Conservation (phyloP, 257 asterid genomes). For the Solanum clarkiae region DNA sequence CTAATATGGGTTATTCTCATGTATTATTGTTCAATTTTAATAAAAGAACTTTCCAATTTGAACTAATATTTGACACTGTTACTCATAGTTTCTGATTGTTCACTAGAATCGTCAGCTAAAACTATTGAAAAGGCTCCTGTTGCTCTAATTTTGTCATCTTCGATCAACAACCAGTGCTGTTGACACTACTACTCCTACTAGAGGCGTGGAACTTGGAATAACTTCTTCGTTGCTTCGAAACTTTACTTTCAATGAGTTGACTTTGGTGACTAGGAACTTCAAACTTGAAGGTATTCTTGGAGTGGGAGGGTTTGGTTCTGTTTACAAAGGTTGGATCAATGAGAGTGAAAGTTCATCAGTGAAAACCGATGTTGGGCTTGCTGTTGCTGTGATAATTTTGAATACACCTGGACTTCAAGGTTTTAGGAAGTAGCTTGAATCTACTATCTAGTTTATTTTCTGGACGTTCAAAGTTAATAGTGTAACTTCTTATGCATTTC, state of each 20-base stretch:
- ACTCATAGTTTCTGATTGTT: neutral
- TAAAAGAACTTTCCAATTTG: neutral
- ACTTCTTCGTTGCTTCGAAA: constrained; percentile 59
- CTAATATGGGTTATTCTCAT: neutral
- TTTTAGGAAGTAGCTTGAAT: constrained; percentile 80
- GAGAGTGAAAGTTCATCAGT: constrained; percentile 32
- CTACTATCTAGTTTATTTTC: neutral
- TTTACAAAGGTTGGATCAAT: constrained; percentile 3
- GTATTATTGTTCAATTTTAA: neutral
- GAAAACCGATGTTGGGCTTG: constrained; percentile 21
- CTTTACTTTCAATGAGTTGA: constrained; percentile 55
- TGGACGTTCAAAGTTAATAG: neutral
- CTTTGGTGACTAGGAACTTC: constrained; percentile 57
- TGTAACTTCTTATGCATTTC: neutral
- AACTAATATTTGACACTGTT: neutral
- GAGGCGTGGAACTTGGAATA: too few species aligned
- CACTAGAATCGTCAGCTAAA: constrained; percentile 33
- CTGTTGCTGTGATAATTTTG: constrained; percentile 76
- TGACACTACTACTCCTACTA: too few species aligned
- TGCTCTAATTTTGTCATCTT: too few species aligned
- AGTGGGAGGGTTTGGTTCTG: constrained; percentile 38
- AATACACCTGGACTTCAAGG: constrained; percentile 85
- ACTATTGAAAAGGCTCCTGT: too few species aligned
- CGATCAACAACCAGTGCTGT: too few species aligned
- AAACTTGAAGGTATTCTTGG: constrained; percentile 69